Evolutionary conservation across 371 early-diverging fungal genomes (phyloP), one percentile per base, ranked within the genome.

Genomic region (Blastocladiella emersonii): DNA sequence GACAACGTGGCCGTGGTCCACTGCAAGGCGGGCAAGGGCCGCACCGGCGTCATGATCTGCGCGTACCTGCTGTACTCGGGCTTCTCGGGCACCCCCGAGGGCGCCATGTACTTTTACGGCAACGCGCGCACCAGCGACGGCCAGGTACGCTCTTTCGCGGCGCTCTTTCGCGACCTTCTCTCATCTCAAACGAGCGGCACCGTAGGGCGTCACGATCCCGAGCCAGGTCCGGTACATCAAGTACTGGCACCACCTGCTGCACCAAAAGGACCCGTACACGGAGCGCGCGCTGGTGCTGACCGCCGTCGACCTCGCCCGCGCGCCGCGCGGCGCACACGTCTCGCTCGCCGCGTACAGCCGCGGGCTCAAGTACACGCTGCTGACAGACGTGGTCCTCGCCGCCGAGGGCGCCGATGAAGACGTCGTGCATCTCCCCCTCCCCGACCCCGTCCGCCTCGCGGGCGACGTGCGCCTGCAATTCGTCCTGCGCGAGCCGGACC

Each of bases 11-110:
- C 83, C 0, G 87, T 77, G 1, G 71, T 88, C 8, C 89, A 88
- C 65, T 88, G 89, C 65, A 87, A 87, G 65, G 89, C 89, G 27
- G 89, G 88, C 15, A 88, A 88, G 63, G 89, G 89, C 7, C 71
- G 89, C 23, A 88, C 89, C 10, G 89, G 89, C 4, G 78, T 81
- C 13, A 80, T 87, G 72, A 71, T 88, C 32, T 79, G 85, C 39
- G 67, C 83, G 4, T 71, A 82, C 32, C 67, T 88, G 44, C 64
- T 87, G 2, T 75, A 77, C 61, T 64, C 75, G 19, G 72, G 78
- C 12, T 61, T 67, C 23, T 74, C 68, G 1, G 41, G 53, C 0
- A 70, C 71, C 48, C 76, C 83, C 0, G 67, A 68, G 17, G 81
- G 79, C 25, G 85, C 85, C 25, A 77, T 87, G 48, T 62, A 63